Percentiles rank a stretch among this genome's conserved stretches.
These are phyloP conservation scores for Aspergillus neotritici DNA, from an alignment of 2,329 filamentous ascomycete species.

Conservation along the genomic window DNA sequence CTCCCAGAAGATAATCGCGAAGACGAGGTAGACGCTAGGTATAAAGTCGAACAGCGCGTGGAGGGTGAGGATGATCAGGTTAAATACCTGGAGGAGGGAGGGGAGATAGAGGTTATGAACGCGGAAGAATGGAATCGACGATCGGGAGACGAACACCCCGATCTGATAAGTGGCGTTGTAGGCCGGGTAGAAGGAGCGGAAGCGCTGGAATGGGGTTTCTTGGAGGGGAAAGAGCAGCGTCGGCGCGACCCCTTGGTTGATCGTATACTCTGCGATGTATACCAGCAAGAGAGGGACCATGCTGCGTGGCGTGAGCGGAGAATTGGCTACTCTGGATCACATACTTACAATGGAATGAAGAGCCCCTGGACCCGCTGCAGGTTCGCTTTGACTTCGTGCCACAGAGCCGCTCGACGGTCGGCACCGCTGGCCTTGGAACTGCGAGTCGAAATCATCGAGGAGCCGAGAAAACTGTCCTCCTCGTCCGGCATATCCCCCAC, in stretches of 20 bases:
- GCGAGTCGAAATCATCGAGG: conserved; percentile 12
- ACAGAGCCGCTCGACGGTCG: conserved; percentile 15
- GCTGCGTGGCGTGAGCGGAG: conserved; percentile 30
- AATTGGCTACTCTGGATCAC: background rate
- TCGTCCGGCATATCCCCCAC: conserved; percentile 19
- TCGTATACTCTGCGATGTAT: conserved; percentile 93
- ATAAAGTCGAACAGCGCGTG: conserved; percentile 79
- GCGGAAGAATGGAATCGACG: conserved; percentile 80
- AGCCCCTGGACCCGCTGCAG: conserved; percentile 63
- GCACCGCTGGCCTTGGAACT: conserved; percentile 16
- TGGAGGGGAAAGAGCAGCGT: conserved; percentile 80
- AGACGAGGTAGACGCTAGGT: conserved; percentile 80
- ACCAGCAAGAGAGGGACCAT: conserved; percentile 91
- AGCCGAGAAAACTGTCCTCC: conserved; percentile 29
- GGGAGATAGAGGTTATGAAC: conserved; percentile 77
- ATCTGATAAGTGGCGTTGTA: conserved; percentile 94
- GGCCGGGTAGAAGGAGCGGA: conserved; percentile 85
- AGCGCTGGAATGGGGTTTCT: conserved; percentile 70
- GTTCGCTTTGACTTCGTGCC: conserved; percentile 44
- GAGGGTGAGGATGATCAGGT: conserved; percentile 65
- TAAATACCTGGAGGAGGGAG: conserved; percentile 72
- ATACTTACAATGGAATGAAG: conserved; percentile 62
- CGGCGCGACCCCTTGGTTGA: conserved; percentile 90
- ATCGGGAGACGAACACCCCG: conserved; percentile 90
- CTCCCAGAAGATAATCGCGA: conserved; percentile 86